phyloP scores from a whole-genome alignment of 495 filamentous ascomycete genomes.

The Viridothelium virens region DNA sequence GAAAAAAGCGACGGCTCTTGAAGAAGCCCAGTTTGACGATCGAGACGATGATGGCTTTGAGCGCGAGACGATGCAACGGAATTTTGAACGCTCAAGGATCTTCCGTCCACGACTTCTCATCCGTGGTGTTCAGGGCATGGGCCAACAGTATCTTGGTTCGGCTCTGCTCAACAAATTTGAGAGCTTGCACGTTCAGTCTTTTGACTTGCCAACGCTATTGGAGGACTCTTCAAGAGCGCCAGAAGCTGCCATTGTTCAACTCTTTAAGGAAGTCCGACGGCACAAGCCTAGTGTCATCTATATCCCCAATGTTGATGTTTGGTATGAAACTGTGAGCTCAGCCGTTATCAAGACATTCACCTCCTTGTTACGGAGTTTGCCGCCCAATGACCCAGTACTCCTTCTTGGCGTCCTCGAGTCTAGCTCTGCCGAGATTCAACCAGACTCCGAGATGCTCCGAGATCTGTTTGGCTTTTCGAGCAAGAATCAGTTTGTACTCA shows the following conservation, averaged over 20 bases:
- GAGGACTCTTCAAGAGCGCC: constrained; percentile 60
- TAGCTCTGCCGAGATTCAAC: constrained; percentile 34
- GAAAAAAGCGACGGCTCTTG: constrained; percentile 77
- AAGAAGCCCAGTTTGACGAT: constrained; percentile 92
- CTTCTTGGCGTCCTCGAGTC: constrained; percentile 71
- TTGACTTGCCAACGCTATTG: constrained; percentile 78
- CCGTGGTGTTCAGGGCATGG: constrained; percentile 75
- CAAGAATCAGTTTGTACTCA: constrained; percentile 62
- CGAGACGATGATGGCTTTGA: constrained; percentile 69
- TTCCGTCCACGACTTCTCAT: constrained; percentile 84
- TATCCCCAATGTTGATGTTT: constrained; percentile 79
- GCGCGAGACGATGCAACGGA: constrained; percentile 75
- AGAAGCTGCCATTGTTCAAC: constrained; percentile 78
- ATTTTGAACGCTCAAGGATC: constrained; percentile 81
- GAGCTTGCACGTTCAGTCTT: constrained; percentile 87
- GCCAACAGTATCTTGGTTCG: constrained; percentile 82
- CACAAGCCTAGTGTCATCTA: constrained; percentile 96
- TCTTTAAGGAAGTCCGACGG: constrained; percentile 84
- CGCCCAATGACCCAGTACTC: constrained; percentile 80
- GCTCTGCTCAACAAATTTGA: constrained; percentile 86
- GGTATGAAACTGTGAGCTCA: constrained; percentile 65
- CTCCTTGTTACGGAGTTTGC: constrained; percentile 65
- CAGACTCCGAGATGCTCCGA: constrained; percentile 54
- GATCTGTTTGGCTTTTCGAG: constrained; percentile 80
- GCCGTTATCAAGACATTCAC: constrained; percentile 68